Evolutionary conservation across 306 rosid species (phyloP).

Genomic region (Inga oerstediana): DNA sequence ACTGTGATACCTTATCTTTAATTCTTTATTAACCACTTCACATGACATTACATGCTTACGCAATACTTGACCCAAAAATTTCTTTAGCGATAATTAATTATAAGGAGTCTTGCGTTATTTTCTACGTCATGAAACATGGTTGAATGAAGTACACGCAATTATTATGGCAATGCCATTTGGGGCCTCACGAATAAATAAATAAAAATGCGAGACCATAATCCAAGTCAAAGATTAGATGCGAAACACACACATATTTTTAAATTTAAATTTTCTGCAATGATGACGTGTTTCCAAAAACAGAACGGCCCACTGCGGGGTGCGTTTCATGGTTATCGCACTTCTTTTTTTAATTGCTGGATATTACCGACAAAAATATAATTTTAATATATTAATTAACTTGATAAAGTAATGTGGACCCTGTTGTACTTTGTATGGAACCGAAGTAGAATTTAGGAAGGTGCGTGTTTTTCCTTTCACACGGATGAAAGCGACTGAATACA

Average conservation of each 20-base stretch:
- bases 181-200: not conserved
- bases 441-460: not conserved
- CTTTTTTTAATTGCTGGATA: not conserved
- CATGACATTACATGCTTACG: not conserved
- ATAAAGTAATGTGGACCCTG: conserved; percentile 4
- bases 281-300: not conserved
- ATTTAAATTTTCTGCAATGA: not conserved
- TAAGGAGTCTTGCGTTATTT: not conserved
- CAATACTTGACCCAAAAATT: not conserved
- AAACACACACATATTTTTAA: not conserved
- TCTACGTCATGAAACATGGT: not conserved
- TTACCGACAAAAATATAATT: not conserved
- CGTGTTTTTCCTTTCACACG: conserved; percentile 24
- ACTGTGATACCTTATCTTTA: not conserved
- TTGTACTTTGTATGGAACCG: not conserved
- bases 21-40: not conserved
- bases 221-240: conserved; percentile 27
- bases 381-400: not conserved
- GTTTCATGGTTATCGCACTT: not conserved
- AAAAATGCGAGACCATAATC: not conserved
- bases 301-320: not conserved
- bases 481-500: conserved; percentile 3
- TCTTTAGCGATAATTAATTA: not conserved
- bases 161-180: not conserved
- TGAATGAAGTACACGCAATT: conserved; percentile 23